A percentile compares a stretch with the other conserved stretches of the same genome.
Conservation (phyloP, 202 grass and related monocot genomes). For the Elaeis oleifera region DNA sequence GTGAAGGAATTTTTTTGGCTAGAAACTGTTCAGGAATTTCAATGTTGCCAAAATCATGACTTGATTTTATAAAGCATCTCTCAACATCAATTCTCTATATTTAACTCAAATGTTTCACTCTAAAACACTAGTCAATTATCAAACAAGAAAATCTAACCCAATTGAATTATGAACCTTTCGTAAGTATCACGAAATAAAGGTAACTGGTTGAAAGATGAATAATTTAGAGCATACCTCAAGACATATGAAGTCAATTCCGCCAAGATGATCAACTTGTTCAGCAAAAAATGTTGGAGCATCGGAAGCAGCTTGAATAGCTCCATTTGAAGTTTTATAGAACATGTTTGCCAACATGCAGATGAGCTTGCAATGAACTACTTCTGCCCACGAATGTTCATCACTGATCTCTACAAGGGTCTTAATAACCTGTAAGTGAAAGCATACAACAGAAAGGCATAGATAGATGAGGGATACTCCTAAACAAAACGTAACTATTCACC, state of each 20-base stretch:
- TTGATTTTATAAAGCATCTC: no score
- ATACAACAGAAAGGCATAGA: slow-evolving; percentile 9
- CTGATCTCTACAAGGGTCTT: slow-evolving; percentile 90
- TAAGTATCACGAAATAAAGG: no score
- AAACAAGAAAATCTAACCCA: no score
- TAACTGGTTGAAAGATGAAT: no score
- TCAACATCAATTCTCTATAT: no score
- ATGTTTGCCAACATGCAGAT: slow-evolving; percentile 95
- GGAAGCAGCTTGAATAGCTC: slow-evolving; percentile 30
- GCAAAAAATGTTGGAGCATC: slow-evolving; percentile 49
- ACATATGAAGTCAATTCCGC: slow-evolving; percentile 94
- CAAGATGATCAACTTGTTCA: slow-evolving; percentile 70
- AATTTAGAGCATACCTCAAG: slow-evolving; percentile 51
- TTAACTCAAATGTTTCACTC: no score
- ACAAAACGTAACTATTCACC: neutral
- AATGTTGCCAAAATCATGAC: no score
- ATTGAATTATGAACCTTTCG: no score
- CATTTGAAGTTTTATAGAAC: slow-evolving; percentile 74
- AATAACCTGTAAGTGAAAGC: slow-evolving; percentile 50
- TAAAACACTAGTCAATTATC: no score
- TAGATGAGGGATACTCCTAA: slow-evolving; percentile 13
- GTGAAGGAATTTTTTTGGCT: no score
- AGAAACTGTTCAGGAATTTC: no score
- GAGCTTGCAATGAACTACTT: slow-evolving; percentile 86
- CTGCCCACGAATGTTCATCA: slow-evolving; percentile 89